A percentile compares a stretch with the other conserved stretches of the same genome.
These are phyloP conservation scores for Cornus kousa DNA, from an alignment of 148 eudicot species.

Conservation along the genomic window DNA sequence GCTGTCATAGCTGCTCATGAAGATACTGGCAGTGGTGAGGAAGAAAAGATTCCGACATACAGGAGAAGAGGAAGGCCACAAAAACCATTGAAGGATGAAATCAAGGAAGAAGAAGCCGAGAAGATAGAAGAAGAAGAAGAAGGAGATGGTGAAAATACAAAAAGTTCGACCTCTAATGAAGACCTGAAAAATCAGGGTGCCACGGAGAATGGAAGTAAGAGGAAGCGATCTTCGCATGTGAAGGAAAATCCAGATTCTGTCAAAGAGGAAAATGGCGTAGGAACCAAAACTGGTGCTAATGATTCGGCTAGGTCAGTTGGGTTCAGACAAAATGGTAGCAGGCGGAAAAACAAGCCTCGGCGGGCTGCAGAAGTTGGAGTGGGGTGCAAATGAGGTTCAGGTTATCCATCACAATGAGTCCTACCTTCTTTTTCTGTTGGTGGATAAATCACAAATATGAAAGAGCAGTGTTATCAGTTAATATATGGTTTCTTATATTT, in stretches of 20 bases:
- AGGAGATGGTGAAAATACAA: conserved; percentile 25
- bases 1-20: conserved; percentile 27
- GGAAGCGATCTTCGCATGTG: conserved; percentile 43
- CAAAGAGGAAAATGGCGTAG: conserved; percentile 43
- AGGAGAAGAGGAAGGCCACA: conserved; percentile 65
- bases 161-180: conserved; percentile 22
- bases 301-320: conserved; percentile 48
- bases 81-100: conserved; percentile 39
- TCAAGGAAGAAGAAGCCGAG: conserved; percentile 32
- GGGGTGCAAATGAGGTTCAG: conserved; percentile 48
- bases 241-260: conserved; percentile 33
- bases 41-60: conserved; percentile 40
- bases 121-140: conserved; percentile 27
- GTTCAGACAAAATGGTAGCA: conserved; percentile 67
- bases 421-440: background rate
- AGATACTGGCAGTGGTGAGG: conserved; percentile 49
- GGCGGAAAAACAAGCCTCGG: conserved; percentile 70
- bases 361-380: conserved; percentile 91
- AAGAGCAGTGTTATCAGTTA: too few relatives aligned
- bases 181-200: conserved; percentile 26
- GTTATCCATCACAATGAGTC: background rate
- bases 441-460: too few relatives aligned
- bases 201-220: conserved; percentile 48
- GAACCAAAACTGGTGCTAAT: conserved; percentile 19
- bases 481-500: background rate